Evolutionary conservation across 1,284 basidiomycete genomes (phyloP).

Genomic region (Malassezia furfur): DNA sequence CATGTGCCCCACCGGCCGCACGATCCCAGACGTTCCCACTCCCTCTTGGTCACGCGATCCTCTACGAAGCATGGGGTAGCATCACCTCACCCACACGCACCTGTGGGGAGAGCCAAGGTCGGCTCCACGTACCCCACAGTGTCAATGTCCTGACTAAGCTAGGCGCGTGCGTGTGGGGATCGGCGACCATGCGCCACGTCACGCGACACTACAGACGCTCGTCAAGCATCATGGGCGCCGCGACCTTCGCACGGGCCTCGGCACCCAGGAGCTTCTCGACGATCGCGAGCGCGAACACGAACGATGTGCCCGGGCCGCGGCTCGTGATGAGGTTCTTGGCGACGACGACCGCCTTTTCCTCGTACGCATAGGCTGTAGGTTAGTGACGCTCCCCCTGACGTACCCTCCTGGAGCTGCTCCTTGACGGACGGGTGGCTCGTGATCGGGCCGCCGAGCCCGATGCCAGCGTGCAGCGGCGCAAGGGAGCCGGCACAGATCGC

Average conservation of each 20-base stretch:
- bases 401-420: conserved; percentile 57
- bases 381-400: conserved; percentile 15
- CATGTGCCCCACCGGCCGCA: no score
- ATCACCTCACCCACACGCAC: no score
- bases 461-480: conserved; percentile 58
- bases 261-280: conserved; percentile 62
- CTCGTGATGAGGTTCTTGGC: conserved; percentile 65
- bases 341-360: conserved; percentile 64
- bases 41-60: no score
- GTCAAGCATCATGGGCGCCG: conserved; percentile 59
- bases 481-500: conserved; percentile 52
- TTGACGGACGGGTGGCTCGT: conserved; percentile 74
- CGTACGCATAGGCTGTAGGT: conserved; percentile 62
- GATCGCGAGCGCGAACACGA: conserved; percentile 65
- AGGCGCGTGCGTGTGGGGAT: no score
- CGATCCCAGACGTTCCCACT: no score
- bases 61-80: no score
- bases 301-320: conserved; percentile 71
- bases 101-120: no score
- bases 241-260: conserved; percentile 61
- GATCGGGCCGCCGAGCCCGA: conserved; percentile 55
- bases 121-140: no score
- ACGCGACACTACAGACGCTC: conserved; percentile 2
- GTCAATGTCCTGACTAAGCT: no score
- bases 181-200: no score